These are phyloP conservation scores for Albugo laibachii DNA, from an alignment of 352 stramenopile genomes.

Conservation along the genomic window DNA sequence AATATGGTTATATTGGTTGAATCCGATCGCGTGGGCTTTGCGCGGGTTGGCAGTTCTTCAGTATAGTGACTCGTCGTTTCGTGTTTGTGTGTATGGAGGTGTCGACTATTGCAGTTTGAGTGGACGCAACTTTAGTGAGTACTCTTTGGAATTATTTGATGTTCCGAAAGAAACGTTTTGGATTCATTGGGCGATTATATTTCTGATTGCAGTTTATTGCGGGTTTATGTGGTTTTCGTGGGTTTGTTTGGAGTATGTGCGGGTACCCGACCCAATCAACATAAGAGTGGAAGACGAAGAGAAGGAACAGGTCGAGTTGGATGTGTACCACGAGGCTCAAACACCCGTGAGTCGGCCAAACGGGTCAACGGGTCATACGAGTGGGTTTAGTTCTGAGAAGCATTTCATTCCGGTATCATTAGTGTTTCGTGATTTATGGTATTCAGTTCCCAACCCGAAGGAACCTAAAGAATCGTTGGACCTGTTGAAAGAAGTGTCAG, in stretches of 20 bases:
- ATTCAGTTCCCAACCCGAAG: constrained; percentile 26
- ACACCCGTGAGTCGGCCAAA: neutral
- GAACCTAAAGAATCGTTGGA: constrained; percentile 8
- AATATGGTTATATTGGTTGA: constrained; percentile 57
- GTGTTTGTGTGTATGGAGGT: constrained; percentile 17
- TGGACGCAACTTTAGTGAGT: constrained; percentile 23
- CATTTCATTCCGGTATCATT: constrained; percentile 18
- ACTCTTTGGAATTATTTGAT: constrained; percentile 25
- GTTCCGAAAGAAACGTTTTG: constrained; percentile 20
- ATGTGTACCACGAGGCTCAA: neutral
- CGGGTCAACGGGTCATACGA: no score
- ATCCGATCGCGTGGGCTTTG: constrained; percentile 35
- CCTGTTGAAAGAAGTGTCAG: constrained; percentile 22
- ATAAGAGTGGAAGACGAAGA: constrained; percentile 6
- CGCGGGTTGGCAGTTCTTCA: constrained; percentile 22
- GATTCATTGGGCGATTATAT: constrained; percentile 21
- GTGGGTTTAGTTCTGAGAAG: no score
- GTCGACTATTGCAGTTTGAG: constrained; percentile 22
- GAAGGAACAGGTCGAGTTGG: neutral
- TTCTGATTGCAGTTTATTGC: constrained; percentile 23
- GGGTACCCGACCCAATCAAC: constrained; percentile 18
- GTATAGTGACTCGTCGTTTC: constrained; percentile 17
- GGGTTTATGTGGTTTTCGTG: constrained; percentile 32
- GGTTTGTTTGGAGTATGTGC: constrained; percentile 44
- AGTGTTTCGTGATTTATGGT: constrained; percentile 31